phyloP scores from a whole-genome alignment of 345 rosid genomes.

The Sisymbrium altissimum region DNA sequence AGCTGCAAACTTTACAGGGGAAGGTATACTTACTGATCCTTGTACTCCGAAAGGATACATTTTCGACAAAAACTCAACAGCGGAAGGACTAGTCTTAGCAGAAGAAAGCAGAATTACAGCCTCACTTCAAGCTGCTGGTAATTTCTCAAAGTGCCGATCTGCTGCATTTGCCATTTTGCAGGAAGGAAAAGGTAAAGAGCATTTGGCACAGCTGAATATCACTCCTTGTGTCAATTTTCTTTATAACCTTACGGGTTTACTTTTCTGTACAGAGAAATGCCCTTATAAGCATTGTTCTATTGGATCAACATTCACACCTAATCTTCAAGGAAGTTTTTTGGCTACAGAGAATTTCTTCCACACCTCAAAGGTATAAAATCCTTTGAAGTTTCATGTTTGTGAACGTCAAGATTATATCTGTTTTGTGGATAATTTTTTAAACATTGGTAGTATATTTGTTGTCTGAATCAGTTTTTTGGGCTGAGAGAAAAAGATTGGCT shows the following conservation, averaged over 20 bases:
- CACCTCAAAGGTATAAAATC: conserved; percentile 76
- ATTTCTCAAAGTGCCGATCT: conserved; percentile 88
- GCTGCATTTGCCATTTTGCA: conserved; percentile 59
- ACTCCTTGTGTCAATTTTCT: neutral
- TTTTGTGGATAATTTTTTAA: neutral
- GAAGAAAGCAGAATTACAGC: conserved; percentile 37
- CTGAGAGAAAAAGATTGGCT: conserved; percentile 53
- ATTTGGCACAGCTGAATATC: neutral
- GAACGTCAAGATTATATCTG: neutral
- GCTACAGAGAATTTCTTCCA: conserved; percentile 76
- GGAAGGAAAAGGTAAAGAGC: conserved; percentile 62
- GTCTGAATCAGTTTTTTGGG: conserved; percentile 64
- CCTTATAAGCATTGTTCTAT: conserved; percentile 52
- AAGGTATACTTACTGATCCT: conserved; percentile 53
- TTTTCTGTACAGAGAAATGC: conserved; percentile 59
- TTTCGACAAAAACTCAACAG: conserved; percentile 17
- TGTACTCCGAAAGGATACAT: conserved; percentile 83
- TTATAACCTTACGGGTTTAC: neutral
- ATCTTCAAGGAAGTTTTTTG: conserved; percentile 73
- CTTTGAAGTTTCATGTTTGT: neutral
- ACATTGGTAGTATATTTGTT: neutral
- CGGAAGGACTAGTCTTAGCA: conserved; percentile 22
- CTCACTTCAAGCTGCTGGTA: conserved; percentile 58
- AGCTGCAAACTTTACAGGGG: conserved; percentile 42
- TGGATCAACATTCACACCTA: conserved; percentile 79